Base-by-base conservation (phyloP, 2,329 filamentous ascomycete genomes). In the Paecilomyces sp. region DNA sequence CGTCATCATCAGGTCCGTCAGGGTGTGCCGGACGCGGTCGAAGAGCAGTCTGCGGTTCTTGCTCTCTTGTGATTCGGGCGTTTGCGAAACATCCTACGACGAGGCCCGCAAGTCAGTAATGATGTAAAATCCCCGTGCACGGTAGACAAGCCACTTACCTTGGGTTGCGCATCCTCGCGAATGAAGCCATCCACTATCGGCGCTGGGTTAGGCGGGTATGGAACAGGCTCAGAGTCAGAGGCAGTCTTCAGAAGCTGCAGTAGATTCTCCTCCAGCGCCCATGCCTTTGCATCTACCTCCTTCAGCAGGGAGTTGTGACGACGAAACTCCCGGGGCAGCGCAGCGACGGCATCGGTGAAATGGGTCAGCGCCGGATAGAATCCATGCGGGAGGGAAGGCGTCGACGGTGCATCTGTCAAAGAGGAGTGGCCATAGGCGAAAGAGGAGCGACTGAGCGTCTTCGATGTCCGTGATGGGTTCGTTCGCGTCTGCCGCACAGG, bases 281-380 rank as follows among this genome's bases (percentile, higher is more conserved):
- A 94, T 64, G 96, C 90, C 78, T 99, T 99, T 63, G 93, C 93
- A 79, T 99, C 94, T 55, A 97, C 94, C 78, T 99, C 94, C 75
- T 97, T 97, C 66, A 99, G 82, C 59, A 97, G 84, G 34, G 93
- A 97, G 68, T 96, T 96, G 75, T 99, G 93, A 71, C 92, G 88
- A 67, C 96, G 91, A 56, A 97, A 90, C 78, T 99, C 94, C 74
- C 92, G 92, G 3, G 94, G 94, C 28, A 99, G 85, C 47, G 93
- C 92, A 57, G 91, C 88, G 71, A 97, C 91, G 63, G 92, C 88
- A 75, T 97, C 92, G 63, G 93, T 90, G 73, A 99, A 97, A 72
- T 87, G 86, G 50, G 84, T 84, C 63, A 89, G 82, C 25, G 85
- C 86, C 61, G 87, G 86, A 67, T 85, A 88, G 74, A 89, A 86